These are phyloP conservation scores for Mortierella antarctica DNA, from an alignment of 192 early-diverging fungal genomes.

Conservation along the genomic window DNA sequence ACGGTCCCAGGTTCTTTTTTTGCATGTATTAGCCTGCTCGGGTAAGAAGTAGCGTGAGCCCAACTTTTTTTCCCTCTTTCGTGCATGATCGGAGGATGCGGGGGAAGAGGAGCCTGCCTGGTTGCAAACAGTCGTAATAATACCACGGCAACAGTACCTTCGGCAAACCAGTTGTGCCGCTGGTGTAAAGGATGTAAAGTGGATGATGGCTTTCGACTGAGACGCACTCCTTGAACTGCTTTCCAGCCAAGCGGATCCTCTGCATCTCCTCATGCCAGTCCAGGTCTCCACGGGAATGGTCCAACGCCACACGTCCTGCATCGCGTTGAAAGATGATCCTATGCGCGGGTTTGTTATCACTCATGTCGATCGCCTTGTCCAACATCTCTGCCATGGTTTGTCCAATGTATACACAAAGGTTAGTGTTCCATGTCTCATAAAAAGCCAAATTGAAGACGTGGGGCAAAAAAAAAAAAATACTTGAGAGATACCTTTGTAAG, in stretches of 20 bases:
- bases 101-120: no score
- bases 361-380: conserved; percentile 73
- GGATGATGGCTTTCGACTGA: conserved; percentile 75
- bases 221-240: conserved; percentile 62
- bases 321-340: conserved; percentile 77
- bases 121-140: no score
- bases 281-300: conserved; percentile 64
- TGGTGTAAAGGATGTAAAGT: conserved; percentile 86
- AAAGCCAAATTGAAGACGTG: neutral
- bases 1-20: neutral
- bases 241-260: conserved; percentile 41
- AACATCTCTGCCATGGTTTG: conserved; percentile 63
- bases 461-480: neutral
- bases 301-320: conserved; percentile 60
- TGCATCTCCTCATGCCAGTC: conserved; percentile 65
- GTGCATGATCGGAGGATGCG: neutral
- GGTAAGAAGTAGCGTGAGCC: no score
- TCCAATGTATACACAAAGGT: neutral
- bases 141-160: conserved; percentile 61
- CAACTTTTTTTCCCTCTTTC: neutral
- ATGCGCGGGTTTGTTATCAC: conserved; percentile 58
- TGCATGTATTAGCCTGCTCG: neutral
- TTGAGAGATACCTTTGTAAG: conserved; percentile 70
- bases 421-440: neutral
- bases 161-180: conserved; percentile 81